phyloP scores from a whole-genome alignment of 2,329 filamentous ascomycete genomes.

The Exophiala bonariae region DNA sequence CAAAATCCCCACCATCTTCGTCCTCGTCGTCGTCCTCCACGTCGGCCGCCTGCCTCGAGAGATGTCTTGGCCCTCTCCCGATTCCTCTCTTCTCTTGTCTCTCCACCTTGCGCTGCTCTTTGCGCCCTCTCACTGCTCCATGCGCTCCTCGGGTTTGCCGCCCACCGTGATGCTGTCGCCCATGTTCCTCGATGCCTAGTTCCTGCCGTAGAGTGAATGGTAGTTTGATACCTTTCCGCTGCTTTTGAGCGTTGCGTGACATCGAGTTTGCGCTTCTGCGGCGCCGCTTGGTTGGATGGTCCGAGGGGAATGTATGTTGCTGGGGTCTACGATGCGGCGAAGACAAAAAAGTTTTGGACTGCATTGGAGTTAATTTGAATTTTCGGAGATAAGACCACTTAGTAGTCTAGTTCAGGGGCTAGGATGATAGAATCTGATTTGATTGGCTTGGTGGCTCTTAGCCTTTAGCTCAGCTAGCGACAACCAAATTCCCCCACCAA shows the following conservation, averaged over 20 bases:
- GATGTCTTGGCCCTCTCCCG: constrained; percentile 12
- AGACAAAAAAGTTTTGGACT: too few relatives aligned
- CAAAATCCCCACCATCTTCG: constrained; percentile 29
- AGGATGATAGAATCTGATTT: too few relatives aligned
- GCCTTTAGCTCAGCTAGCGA: too few relatives aligned
- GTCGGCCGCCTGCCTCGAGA: not conserved
- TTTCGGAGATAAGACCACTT: too few relatives aligned
- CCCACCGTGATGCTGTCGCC: constrained; percentile 33
- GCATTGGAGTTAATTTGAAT: too few relatives aligned
- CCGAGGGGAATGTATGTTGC: too few relatives aligned
- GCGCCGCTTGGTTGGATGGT: too few relatives aligned
- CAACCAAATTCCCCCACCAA: too few relatives aligned
- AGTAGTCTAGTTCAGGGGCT: too few relatives aligned
- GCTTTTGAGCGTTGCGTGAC: constrained; percentile 9
- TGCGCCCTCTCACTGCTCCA: constrained; percentile 44
- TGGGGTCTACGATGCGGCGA: too few relatives aligned
- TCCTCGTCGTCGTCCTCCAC: constrained; percentile 20
- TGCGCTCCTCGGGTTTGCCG: constrained; percentile 13
- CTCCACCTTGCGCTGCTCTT: constrained; percentile 68
- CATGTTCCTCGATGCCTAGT: constrained; percentile 29
- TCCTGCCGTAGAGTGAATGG: constrained; percentile 25
- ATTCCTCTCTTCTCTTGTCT: constrained; percentile 59
- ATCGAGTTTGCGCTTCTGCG: constrained; percentile 3
- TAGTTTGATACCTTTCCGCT: constrained; percentile 20
- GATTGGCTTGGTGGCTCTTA: too few relatives aligned